These are phyloP conservation scores for Eucalyptus brandiana DNA, from an alignment of 345 rosid species.

Conservation along the genomic window DNA sequence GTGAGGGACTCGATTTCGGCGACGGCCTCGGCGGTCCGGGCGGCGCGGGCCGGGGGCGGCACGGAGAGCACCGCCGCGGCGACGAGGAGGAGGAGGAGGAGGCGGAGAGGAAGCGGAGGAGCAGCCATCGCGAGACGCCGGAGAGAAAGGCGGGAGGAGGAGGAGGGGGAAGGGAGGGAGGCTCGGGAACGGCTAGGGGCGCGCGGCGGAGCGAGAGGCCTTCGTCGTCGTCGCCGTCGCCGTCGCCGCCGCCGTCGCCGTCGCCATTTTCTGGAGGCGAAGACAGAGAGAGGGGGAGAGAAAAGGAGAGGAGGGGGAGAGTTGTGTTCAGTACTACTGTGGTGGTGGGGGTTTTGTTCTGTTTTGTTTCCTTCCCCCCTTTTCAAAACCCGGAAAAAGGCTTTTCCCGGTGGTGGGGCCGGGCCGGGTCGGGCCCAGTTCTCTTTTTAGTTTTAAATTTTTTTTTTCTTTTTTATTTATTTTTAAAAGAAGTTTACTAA, in stretches of 20 bases:
- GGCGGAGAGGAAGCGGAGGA: neutral
- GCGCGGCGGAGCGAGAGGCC: neutral
- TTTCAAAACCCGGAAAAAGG: neutral
- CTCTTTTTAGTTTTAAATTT: neutral
- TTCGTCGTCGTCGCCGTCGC: neutral
- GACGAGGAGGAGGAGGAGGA: neutral
- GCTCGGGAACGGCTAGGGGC: neutral
- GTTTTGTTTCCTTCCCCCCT: neutral
- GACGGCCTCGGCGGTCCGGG: constrained; percentile 8
- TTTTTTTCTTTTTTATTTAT: neutral
- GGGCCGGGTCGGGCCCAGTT: neutral
- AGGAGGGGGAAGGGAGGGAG: neutral
- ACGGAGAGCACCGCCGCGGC: neutral
- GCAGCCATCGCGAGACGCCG: neutral
- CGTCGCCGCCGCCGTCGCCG: neutral
- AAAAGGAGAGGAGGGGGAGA: neutral
- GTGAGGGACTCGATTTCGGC: constrained; percentile 67
- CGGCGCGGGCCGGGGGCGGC: constrained; percentile 1
- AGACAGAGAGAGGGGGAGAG: neutral
- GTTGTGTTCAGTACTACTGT: neutral
- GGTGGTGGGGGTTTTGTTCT: neutral
- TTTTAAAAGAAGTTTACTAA: too few species aligned
- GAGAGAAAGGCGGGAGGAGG: neutral
- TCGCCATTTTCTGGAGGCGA: neutral
- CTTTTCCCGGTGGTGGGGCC: neutral